A percentile compares a stretch with the other conserved stretches of the same genome.
Conservation (phyloP, 371 early-diverging fungal genomes). For the Rhizopus microsporus region DNA sequence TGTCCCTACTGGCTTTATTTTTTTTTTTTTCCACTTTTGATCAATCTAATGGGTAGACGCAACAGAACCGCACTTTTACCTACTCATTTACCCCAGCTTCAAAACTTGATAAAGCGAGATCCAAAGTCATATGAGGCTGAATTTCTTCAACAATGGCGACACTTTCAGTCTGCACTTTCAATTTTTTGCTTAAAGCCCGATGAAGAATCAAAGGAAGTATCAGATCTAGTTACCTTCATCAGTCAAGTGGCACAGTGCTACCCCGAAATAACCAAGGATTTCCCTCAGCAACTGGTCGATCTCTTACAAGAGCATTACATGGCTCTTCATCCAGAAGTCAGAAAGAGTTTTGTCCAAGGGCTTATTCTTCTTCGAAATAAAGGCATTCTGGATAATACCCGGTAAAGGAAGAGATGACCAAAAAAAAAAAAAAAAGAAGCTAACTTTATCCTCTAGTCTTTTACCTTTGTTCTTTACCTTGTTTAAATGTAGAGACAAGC, state of each 20-base stretch:
- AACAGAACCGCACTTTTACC: constrained; percentile 73
- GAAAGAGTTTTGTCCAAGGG: constrained; percentile 87
- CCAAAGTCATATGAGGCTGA: constrained; percentile 90
- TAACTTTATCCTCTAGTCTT: constrained; percentile 42
- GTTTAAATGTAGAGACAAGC: constrained; percentile 91
- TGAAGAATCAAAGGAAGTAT: constrained; percentile 80
- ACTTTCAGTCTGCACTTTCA: constrained; percentile 83
- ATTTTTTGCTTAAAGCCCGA: constrained; percentile 90
- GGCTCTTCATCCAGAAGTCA: constrained; percentile 78
- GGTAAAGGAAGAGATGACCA: constrained; percentile 20
- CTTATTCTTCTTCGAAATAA: constrained; percentile 90
- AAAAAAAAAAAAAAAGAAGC: constrained; percentile 1
- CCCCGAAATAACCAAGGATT: constrained; percentile 73
- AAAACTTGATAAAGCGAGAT: constrained; percentile 96
- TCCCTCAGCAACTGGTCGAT: constrained; percentile 81
- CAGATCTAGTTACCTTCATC: constrained; percentile 85
- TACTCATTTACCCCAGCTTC: constrained; percentile 93
- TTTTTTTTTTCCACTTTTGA: constrained; percentile 6
- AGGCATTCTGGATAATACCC: constrained; percentile 68
- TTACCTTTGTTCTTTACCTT: constrained; percentile 93
- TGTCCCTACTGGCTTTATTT: constrained; percentile 2
- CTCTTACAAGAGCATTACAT: constrained; percentile 78
- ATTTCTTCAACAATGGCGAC: constrained; percentile 90
- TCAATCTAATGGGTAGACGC: constrained; percentile 58
- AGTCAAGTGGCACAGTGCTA: constrained; percentile 87